Base-by-base conservation (phyloP, 768 basidiomycete species). In the Candolleomyces eurysporus region DNA sequence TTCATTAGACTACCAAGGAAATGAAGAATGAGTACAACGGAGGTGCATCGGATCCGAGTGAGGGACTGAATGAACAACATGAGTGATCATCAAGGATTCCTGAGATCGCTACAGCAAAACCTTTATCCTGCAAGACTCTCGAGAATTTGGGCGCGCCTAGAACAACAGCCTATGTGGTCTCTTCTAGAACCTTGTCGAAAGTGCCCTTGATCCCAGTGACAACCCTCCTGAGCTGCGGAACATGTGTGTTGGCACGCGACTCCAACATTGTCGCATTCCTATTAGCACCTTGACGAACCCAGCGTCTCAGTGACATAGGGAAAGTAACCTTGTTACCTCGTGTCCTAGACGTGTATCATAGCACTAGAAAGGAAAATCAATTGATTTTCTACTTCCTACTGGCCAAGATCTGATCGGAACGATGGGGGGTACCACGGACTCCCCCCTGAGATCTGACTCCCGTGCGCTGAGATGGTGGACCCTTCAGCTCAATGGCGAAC, bases 241-340 rank as follows among this genome's bases (percentile, higher is more conserved):
- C 91, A 73, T 95, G 92, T 52, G 82, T 84, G 17, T 85, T 89
- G 11, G 92, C 91, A 32, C 85, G 83, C 10, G 82, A 84, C 67
- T 93, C 91, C 26, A 96, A 71, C 7, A 90, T 80, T 31, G 84
- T 82, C 0, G 87, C 92, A 63, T 94, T 92, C 76, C 88, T 89
- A 69, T 82, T 87, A 4, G 95, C 95, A 98, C 96, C 78, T 98
- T 97, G 67, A 96, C 93, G 64, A 98, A 91, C 57, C 97, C 97
- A 1, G 96, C 96, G 61, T 98, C 96, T 74, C n/a, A n/a, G n/a
- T 95, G 94, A 64, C 97, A 88, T 13, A 99, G 78, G 16, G 91
- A n/a, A n/a, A n/a, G n/a, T n/a, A n/a, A n/a, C n/a, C n/a, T n/a
- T n/a, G n/a, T n/a, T n/a, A n/a, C n/a, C n/a, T n/a, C n/a, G n/a